phyloP scores from a whole-genome alignment of 2,329 filamentous ascomycete genomes.

The Gliomastix tumulicola region DNA sequence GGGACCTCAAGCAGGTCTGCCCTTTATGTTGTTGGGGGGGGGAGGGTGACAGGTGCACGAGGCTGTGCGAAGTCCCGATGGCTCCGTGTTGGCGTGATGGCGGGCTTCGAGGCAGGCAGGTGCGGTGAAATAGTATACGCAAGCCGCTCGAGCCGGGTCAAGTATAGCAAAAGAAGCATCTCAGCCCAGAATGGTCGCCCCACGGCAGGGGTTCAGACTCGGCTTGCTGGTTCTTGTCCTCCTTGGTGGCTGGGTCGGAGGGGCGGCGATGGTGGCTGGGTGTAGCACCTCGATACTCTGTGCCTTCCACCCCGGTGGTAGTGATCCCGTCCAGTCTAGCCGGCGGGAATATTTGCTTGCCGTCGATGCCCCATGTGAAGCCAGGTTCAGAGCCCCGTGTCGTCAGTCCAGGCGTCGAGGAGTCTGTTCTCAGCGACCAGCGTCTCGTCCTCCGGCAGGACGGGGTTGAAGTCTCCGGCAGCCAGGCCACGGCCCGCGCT shows the following conservation, averaged over 20 bases:
- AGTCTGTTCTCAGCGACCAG: conserved; percentile 22
- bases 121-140: no score
- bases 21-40: no score
- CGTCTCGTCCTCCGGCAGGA: conserved; percentile 21
- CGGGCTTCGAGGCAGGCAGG: no score
- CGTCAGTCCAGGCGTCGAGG: conserved; percentile 23
- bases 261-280: conserved; percentile 2
- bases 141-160: no score
- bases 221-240: neutral
- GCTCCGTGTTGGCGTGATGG: no score
- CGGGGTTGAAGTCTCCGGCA: conserved; percentile 31
- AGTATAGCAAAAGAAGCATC: no score
- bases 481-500: conserved; percentile 19
- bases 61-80: no score
- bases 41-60: no score
- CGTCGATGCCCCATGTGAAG: conserved; percentile 28
- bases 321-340: conserved; percentile 27
- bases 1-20: no score
- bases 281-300: conserved; percentile 9
- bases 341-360: conserved; percentile 19
- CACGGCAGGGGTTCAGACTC: neutral
- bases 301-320: conserved; percentile 16
- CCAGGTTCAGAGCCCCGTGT: no score
- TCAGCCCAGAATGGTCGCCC: neutral
- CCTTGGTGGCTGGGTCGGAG: no score